phyloP scores from a whole-genome alignment of 352 stramenopile species.

The Phytophthora hybrid region DNA sequence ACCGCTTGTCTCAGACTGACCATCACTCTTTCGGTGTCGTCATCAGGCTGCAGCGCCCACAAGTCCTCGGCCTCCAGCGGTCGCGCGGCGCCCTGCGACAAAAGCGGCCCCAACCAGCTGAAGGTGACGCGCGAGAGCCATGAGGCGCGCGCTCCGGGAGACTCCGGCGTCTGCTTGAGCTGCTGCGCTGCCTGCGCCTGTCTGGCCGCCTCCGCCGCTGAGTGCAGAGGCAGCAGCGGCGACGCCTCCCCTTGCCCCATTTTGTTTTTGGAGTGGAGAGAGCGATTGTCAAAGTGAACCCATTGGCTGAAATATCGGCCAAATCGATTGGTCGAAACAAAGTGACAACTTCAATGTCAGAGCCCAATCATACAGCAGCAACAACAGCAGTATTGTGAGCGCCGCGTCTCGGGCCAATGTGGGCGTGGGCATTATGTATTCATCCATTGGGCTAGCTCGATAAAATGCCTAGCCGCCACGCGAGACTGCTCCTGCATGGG shows the following conservation, averaged over 20 bases:
- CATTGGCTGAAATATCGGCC: no score
- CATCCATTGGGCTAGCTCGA: no score
- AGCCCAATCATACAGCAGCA: no score
- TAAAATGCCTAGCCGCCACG: constrained; percentile 1
- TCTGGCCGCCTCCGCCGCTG: constrained; percentile 1
- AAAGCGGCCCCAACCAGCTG: constrained; percentile 53
- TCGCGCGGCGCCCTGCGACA: constrained; percentile 43
- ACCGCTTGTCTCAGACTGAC: constrained; percentile 37
- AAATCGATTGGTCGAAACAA: not conserved
- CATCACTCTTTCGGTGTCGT: constrained; percentile 47
- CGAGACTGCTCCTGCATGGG: constrained; percentile 46
- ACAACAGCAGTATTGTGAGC: not conserved
- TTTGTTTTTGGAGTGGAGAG: no score
- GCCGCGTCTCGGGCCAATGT: no score
- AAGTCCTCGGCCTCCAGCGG: constrained; percentile 54
- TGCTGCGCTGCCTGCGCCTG: not conserved
- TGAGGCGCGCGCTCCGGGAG: constrained; percentile 8
- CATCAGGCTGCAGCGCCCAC: constrained; percentile 43
- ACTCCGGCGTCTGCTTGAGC: not conserved
- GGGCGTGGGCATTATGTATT: no score
- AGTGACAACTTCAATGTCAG: no score
- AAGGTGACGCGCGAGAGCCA: constrained; percentile 43
- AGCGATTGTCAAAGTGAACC: no score
- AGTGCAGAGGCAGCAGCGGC: constrained; percentile 38
- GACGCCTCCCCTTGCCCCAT: constrained; percentile 13